Evolutionary conservation across 768 basidiomycete species (phyloP).

Genomic region (Trametes coccinea): DNA sequence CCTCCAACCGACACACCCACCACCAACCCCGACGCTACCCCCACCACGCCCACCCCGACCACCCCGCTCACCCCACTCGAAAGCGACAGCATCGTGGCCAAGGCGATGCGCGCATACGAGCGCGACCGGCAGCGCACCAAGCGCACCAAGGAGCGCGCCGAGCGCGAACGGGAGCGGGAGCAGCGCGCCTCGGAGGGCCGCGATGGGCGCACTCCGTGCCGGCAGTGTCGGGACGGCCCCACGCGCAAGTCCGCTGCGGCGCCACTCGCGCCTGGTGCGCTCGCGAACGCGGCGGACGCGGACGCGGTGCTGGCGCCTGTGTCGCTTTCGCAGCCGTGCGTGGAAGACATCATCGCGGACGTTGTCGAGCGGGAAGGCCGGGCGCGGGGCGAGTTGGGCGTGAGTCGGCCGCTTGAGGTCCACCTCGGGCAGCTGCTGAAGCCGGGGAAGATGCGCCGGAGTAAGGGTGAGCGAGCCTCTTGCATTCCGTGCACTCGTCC

Average conservation of each 20-base stretch:
- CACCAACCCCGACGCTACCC: neutral
- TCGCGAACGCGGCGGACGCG: neutral
- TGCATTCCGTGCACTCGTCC: neutral
- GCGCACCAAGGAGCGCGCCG: conserved; percentile 39
- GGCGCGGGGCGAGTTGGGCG: conserved; percentile 1
- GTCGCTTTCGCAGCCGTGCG: neutral
- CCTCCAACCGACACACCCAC: neutral
- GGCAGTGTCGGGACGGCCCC: conserved; percentile 1
- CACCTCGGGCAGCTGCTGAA: conserved; percentile 28
- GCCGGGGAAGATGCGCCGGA: conserved; percentile 42
- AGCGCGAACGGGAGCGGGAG: conserved; percentile 23
- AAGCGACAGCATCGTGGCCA: conserved; percentile 29
- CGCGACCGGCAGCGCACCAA: conserved; percentile 49
- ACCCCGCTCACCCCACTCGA: conserved; percentile 4
- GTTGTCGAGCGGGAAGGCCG: conserved; percentile 15
- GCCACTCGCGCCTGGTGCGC: neutral
- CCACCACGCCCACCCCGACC: neutral
- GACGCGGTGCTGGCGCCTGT: conserved; percentile 1
- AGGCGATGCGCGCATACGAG: conserved; percentile 50
- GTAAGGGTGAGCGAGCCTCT: conserved; percentile 37
- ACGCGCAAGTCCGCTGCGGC: neutral
- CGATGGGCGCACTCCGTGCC: neutral
- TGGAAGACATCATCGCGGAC: conserved; percentile 21
- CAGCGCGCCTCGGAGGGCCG: conserved; percentile 3
- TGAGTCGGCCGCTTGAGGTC: conserved; percentile 26